Evolutionary conservation across 1,284 basidiomycete species (phyloP), one percentile per base, ranked within the genome.

Genomic region (Ceraceosorus bombacis): DNA sequence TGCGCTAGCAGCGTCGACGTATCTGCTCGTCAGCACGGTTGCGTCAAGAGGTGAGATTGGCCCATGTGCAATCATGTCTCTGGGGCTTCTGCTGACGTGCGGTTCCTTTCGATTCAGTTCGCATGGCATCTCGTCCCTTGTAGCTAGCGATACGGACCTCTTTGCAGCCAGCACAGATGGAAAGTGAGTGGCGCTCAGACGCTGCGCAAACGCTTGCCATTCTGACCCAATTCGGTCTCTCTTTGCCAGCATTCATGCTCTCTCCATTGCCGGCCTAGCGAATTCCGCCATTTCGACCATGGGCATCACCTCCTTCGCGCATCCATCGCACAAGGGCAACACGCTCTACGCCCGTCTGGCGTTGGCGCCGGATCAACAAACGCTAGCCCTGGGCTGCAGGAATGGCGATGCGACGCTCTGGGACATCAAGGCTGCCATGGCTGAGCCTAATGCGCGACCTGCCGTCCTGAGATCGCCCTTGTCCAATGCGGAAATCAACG

Each of bases 281-380:
- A 13, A 37, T 13, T 9, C 13, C 5, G n/a, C 17, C 6, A 51
- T 51, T 1, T 39, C 56, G 10, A 9, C 10, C 8, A 10, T n/a
- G 36, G 56, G 57, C 6, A 15, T 12, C 7, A 51, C 57, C 15
- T 15, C 53, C n/a, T n/a, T 57, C n/a, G 41, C 13, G 13, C 36
- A 41, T 40, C 13, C 48, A 6, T 61, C 64, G n/a, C 73, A 76
- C 59, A 62, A 66, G 40, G 65, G 64, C 6, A 77, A 77, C 52
- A 70, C 72, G 49, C 66, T 77, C 37, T 77, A 72, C 58, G 72
- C 74, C 15, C 65, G 70, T 1, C 61, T 74, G 64, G 65, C 72
- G 15, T 63, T 77, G 41, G 62, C 68, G 57, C 49, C 58, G 6
- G 63, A 76, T 41, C 73, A 74, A 37, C 62, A 67, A 4, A 68